Evolutionary conservation across 805 yeast species (phyloP), one percentile per base, ranked within the genome.

Genomic region (Yamadazyma paraphyllophila): DNA sequence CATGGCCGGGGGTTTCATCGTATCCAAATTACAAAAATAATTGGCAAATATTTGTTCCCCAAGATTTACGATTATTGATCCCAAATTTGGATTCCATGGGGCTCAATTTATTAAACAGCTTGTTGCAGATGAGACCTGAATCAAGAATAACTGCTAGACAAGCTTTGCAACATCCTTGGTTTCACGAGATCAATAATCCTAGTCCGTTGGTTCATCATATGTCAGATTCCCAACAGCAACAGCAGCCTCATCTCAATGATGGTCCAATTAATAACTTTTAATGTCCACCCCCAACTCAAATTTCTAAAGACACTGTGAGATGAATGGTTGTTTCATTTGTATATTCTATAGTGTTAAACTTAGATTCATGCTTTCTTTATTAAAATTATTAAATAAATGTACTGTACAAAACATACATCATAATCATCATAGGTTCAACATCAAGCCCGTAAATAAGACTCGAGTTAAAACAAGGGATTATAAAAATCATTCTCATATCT

Each of bases 1-100:
- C 96, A 24, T 94, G 99, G 99, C 97, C 99, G 1, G 97, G 96
- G n/a, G 85, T 94, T 36, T 83, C 95, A 11, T 83, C 81, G 48
- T 78, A 87, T 56, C 95, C 98, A 32, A 92, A 94, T 65, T 94
- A 84, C 67, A 82, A 87, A 65, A 76, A 82, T 44, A 86, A 85
- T 59, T 90, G 91, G 78, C 90, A 86, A 51, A 77, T 88, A 31
- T 92, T 85, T 69, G 82, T 88, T 39, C 90, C 96, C 10, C 97
- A 92, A 66, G 97, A 92, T 65, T 73, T 94, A 56, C 71, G 86
- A 43, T 66, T 73, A 24, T 65, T 87, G 41, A 77, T 86, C 24
- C 88, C 91, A 3, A 81, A 78, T 55, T 75, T 85, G 51, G 94
- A 87, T 56, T 72, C 77, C 9, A 69, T 82, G 66, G 91, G 89